Evolutionary conservation across 345 rosid species (phyloP), one percentile per base, ranked within the genome.

Genomic region (Pistacia vera): DNA sequence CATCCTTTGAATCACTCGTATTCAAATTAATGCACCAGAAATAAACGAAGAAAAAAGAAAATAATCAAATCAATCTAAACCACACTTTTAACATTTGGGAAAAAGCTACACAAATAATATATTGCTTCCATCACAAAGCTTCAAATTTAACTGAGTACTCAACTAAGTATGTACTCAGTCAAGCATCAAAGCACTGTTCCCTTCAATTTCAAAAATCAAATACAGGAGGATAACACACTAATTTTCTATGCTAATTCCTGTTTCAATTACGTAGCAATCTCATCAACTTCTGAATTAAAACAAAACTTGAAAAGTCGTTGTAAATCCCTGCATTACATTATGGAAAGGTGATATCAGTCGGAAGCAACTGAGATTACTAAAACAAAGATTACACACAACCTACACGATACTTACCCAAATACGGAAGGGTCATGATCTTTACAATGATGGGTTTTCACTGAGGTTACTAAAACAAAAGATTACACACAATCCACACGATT

Each of bases 361-460:
- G 20, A 10, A 17, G 17, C 25, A 44, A 8, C 20, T 2, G 14
- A 60, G 28, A 72, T 41, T 18, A 12, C 41, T 14, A 38, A 12
- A 16, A 35, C 14, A 14, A 3, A n/a, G 11, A 54, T 13, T 35
- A 7, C 20, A 25, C 2, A 54, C 58, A 49, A 48, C 25, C 11
- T 20, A 36, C 38, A 8, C 11, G 11, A 41, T 69, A 49, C 36
- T 4, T 83, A 95, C 99, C 98, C 68, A 97, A 87, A 84, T 97
- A 97, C 7, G 96, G 97, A 25, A 97, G 95, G 18, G 95, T 94
- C 98, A 92, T 94, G 80, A 92, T 92, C 84, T 94, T 74, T 94
- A 82, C 77, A 92, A 80, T 4, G 98, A 92, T 11, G 99, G 99
- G 65, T 94, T 94, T 79, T 81, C n/a, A n/a, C n/a, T n/a, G n/a